Evolutionary conservation across 306 rosid genomes (phyloP).

Genomic region (Castanopsis chinensis): DNA sequence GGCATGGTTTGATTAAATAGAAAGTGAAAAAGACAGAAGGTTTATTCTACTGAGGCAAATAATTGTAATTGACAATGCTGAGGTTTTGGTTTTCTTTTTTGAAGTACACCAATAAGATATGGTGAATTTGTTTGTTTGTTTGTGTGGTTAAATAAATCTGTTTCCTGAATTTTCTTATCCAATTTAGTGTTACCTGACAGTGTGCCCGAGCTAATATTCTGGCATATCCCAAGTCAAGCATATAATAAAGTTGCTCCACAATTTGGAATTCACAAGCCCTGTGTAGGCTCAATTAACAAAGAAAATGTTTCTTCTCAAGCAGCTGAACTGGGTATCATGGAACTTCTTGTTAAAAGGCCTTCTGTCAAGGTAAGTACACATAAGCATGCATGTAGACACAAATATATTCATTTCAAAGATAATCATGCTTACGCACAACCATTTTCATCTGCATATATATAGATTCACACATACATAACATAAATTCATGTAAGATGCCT

Average conservation of each 20-base stretch:
- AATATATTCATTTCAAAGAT: background rate
- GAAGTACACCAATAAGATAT: background rate
- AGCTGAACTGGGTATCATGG: conserved; percentile 71
- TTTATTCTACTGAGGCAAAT: background rate
- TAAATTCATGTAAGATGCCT: background rate
- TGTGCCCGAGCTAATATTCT: conserved; percentile 76
- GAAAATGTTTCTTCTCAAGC: conserved; percentile 78
- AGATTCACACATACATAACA: background rate
- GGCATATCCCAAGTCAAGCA: conserved; percentile 87
- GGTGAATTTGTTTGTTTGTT: too few species aligned
- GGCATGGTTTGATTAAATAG: background rate
- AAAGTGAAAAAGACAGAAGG: background rate
- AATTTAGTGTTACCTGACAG: conserved; percentile 35
- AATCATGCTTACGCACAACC: too few species aligned
- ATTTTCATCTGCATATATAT: too few species aligned
- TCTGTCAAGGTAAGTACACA: conserved; percentile 65
- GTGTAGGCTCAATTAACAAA: conserved; percentile 77
- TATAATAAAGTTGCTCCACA: conserved; percentile 63
- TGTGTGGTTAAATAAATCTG: background rate
- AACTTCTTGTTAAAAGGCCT: conserved; percentile 52
- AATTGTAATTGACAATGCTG: background rate
- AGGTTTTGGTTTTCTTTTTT: background rate
- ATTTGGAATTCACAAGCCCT: conserved; percentile 51
- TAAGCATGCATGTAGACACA: background rate
- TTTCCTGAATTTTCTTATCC: conserved; percentile 3